Conservation (phyloP, 441 rosid genomes). For the Isatis lusitanica region DNA sequence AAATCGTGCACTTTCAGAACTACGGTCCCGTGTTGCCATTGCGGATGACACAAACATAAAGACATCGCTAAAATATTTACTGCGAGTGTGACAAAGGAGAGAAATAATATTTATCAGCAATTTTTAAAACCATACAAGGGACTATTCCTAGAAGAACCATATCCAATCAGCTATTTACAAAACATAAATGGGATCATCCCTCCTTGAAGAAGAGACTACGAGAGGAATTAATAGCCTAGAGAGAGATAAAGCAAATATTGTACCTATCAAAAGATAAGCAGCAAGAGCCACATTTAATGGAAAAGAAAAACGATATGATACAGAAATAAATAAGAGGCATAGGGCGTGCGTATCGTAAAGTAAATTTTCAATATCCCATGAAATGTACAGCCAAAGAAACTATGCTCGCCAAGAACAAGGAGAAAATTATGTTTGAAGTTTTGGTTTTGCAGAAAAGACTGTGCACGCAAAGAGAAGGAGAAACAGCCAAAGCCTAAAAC, state of each 20-base stretch:
- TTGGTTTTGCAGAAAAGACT: slow-evolving; percentile 14
- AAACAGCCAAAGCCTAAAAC: slow-evolving; percentile 21
- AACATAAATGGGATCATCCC: slow-evolving; percentile 12
- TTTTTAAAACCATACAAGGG: slow-evolving; percentile 21
- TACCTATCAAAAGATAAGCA: background rate
- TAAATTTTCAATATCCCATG: background rate
- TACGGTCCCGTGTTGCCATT: slow-evolving; percentile 85
- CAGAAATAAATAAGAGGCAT: background rate
- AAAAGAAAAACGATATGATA: slow-evolving; percentile 5
- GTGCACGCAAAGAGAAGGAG: background rate
- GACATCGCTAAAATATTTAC: slow-evolving; percentile 86
- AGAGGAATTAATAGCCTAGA: slow-evolving; percentile 10
- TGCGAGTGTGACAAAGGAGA: slow-evolving; percentile 47
- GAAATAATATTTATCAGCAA: slow-evolving; percentile 28
- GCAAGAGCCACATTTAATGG: slow-evolving; percentile 22
- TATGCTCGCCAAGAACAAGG: slow-evolving; percentile 17
- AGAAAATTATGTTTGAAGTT: background rate
- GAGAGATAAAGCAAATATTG: background rate
- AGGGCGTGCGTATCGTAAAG: background rate
- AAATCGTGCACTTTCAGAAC: slow-evolving; percentile 94
- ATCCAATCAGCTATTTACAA: slow-evolving; percentile 16
- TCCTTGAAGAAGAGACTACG: slow-evolving; percentile 13
- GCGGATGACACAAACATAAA: slow-evolving; percentile 87
- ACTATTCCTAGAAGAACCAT: slow-evolving; percentile 13
- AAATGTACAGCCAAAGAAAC: slow-evolving; percentile 22